These are phyloP conservation scores for Phaeophleospora eucalypticola DNA, from an alignment of 2,329 filamentous ascomycete genomes.

Conservation along the genomic window DNA sequence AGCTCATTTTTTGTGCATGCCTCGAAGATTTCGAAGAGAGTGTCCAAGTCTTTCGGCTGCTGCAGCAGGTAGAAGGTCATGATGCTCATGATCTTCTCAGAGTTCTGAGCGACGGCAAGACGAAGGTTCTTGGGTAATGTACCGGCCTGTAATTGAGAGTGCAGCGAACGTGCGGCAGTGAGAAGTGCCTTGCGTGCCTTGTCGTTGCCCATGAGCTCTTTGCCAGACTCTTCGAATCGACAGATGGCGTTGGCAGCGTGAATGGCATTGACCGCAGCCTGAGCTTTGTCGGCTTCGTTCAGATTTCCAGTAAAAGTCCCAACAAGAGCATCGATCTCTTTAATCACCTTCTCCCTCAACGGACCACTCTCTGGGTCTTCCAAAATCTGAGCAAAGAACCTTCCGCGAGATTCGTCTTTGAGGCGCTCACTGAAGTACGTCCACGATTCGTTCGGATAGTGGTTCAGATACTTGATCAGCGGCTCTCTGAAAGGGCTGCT, in stretches of 20 bases:
- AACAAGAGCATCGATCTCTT: conserved; percentile 69
- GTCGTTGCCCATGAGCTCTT: conserved; percentile 60
- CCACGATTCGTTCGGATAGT: conserved; percentile 87
- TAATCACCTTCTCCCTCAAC: conserved; percentile 69
- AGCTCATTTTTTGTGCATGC: conserved; percentile 79
- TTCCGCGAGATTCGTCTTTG: conserved; percentile 80
- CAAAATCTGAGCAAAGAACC: conserved; percentile 85
- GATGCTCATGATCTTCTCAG: conserved; percentile 80
- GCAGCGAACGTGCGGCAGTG: conserved; percentile 69
- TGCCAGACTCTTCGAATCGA: conserved; percentile 58
- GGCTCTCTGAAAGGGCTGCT: conserved; percentile 88
- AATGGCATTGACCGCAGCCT: conserved; percentile 79
- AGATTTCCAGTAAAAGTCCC: conserved; percentile 47
- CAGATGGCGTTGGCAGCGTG: conserved; percentile 78
- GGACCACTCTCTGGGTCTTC: conserved; percentile 68
- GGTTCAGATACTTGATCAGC: conserved; percentile 87
- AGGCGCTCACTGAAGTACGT: conserved; percentile 71
- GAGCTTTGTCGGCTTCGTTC: conserved; percentile 63
- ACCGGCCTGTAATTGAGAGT: conserved; percentile 67
- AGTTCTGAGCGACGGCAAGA: conserved; percentile 81
- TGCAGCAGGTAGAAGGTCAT: conserved; percentile 75
- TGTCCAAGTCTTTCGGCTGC: conserved; percentile 62
- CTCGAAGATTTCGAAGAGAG: conserved; percentile 79
- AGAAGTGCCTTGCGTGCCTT: conserved; percentile 57
- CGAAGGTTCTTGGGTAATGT: conserved; percentile 67